phyloP scores from a whole-genome alignment of 257 asterid genomes.

The Nicotiana paniculata region DNA sequence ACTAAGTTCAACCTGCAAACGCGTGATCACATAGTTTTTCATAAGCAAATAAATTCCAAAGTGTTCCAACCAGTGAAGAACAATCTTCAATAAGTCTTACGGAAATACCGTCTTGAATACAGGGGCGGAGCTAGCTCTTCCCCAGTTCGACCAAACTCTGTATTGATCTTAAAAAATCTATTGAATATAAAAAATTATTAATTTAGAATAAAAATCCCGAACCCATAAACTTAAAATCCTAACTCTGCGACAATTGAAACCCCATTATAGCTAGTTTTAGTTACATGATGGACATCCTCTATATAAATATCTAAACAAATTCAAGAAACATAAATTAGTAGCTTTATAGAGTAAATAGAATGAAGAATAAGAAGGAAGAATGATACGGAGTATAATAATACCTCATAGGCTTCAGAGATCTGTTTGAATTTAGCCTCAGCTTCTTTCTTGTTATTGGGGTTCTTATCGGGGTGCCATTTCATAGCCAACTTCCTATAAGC shows the following conservation, averaged over 20 bases:
- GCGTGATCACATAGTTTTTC: background rate
- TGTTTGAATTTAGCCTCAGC: slow-evolving; percentile 85
- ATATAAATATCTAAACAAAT: background rate
- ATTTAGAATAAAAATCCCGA: too few relatives aligned
- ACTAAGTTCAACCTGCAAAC: background rate
- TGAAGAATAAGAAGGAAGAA: background rate
- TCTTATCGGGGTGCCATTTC: slow-evolving; percentile 95
- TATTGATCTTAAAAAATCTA: too few relatives aligned
- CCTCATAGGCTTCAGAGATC: slow-evolving; percentile 89
- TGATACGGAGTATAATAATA: background rate
- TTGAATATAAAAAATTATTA: too few relatives aligned
- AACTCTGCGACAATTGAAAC: background rate
- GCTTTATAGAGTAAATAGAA: background rate
- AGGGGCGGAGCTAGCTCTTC: too few relatives aligned
- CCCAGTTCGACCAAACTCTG: too few relatives aligned
- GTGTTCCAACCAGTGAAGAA: background rate
- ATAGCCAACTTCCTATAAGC: slow-evolving; percentile 76
- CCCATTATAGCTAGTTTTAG: background rate
- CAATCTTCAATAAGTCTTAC: background rate
- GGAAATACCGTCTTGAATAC: background rate
- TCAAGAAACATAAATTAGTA: background rate
- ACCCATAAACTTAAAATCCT: too few relatives aligned
- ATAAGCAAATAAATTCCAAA: background rate
- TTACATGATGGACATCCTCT: background rate
- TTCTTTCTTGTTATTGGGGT: slow-evolving; percentile 69